Conservation (phyloP, 2,329 filamentous ascomycete genomes). For the Pseudogymnoascus sp. region DNA sequence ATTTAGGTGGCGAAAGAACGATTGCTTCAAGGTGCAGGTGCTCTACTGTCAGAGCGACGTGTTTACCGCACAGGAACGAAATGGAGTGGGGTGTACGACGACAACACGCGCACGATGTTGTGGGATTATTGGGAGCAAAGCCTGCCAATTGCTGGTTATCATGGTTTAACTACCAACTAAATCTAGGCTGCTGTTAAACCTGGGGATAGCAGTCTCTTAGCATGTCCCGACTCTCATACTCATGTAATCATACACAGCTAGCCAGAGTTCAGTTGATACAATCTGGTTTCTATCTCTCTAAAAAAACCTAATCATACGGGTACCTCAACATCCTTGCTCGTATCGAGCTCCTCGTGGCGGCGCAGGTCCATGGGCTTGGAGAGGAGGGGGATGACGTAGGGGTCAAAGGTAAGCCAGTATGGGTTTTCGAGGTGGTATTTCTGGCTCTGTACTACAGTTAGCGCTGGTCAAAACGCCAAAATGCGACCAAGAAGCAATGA, state of each 20-base stretch:
- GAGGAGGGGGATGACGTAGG: slow-evolving; percentile 61
- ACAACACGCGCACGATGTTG: not conserved
- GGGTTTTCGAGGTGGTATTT: slow-evolving; percentile 57
- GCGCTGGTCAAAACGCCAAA: not conserved
- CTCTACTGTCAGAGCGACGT: no score
- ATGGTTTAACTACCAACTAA: not conserved
- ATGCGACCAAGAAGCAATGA: not conserved
- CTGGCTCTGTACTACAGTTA: slow-evolving; percentile 35
- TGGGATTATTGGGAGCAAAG: not conserved
- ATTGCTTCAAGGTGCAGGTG: no score
- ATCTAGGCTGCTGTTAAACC: not conserved
- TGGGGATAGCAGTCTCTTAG: not conserved
- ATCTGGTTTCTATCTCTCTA: not conserved
- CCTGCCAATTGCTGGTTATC: not conserved
- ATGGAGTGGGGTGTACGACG: not conserved
- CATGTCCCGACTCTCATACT: not conserved
- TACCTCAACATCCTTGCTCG: slow-evolving; percentile 39
- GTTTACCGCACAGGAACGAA: no score
- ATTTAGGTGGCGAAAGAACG: no score
- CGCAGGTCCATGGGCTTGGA: slow-evolving; percentile 62
- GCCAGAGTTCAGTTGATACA: no score
- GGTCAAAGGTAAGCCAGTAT: slow-evolving; percentile 70
- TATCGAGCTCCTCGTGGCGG: slow-evolving; percentile 59
- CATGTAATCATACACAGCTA: not conserved
- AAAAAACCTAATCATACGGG: slow-evolving; percentile 21